Evolutionary conservation across 164 flowering plant genomes (phyloP), one percentile per base, ranked within the genome.

Genomic region (Stephania yunnanensis): DNA sequence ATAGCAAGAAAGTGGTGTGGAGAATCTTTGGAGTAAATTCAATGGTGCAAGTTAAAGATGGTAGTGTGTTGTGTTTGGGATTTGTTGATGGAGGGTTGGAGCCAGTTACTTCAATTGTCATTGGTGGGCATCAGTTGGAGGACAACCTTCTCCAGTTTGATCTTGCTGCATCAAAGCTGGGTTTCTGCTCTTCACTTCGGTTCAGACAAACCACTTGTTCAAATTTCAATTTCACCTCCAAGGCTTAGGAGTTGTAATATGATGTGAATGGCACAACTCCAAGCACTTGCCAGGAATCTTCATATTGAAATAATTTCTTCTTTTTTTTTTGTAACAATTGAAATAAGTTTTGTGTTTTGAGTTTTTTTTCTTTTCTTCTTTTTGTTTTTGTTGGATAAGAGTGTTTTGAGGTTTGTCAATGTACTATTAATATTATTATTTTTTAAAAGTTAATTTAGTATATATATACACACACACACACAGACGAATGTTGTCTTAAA

Each of bases 221-320:
- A 64, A 84, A 84, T 77, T 86, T 86, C 83, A 84, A 86, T 71
- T 86, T 85, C 78, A 79, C 83, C 2, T 76, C 82, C 65, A 73
- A 13, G 71, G 80, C 76, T 0, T 77, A 76, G 44, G 48, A 30
- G 36, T 5, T 25, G 25, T 25, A 25, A 25, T 25, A 25, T 25
- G 25, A 25, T 25, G 25, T 25, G 25, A 25, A 25, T 25, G 0
- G 25, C 25, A 25, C 25, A 25, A 25, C 25, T 25, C 25, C 25
- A 25, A 25, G 25, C 25, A 25, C 25, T 25, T 25, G 25, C 25
- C 25, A 25, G 25, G 25, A 25, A 25, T 25, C 25, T 25, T 25
- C 25, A 25, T 25, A 25, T 25, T 25, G 25, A 25, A 25, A 25
- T 25, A 25, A 25, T 0, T 25, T 25, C 25, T 25, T 25, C 0